Percentiles rank a stretch among this genome's conserved stretches.
phyloP scores from a whole-genome alignment of 2,329 filamentous ascomycete genomes.

The Scytalidium lignicola region DNA sequence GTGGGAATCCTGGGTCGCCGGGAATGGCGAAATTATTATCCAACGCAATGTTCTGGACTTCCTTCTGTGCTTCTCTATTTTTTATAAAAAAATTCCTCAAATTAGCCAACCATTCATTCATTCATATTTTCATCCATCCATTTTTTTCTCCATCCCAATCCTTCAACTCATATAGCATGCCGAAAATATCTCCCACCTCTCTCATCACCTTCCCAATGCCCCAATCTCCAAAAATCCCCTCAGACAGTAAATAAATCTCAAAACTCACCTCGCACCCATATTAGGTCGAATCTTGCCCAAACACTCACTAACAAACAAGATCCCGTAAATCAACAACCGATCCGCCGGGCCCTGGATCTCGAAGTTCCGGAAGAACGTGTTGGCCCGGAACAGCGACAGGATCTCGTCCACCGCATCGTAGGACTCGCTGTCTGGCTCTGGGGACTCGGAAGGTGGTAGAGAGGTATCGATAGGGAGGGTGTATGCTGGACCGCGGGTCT shows the following conservation, averaged over 20 bases:
- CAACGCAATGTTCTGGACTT: conserved; percentile 83
- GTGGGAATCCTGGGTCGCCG: conserved; percentile 84
- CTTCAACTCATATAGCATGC: no score
- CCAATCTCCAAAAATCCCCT: neutral
- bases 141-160: conserved; percentile 1
- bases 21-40: conserved; percentile 92
- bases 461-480: conserved; percentile 58
- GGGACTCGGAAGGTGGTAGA: conserved; percentile 44
- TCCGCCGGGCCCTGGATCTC: conserved; percentile 97
- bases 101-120: conserved; percentile 2
- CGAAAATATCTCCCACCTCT: no score
- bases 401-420: conserved; percentile 97
- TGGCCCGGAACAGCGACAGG: conserved; percentile 87
- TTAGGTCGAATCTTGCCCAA: conserved; percentile 78
- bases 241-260: neutral
- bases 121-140: no score
- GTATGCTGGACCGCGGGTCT: conserved; percentile 91
- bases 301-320: conserved; percentile 89
- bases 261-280: conserved; percentile 56
- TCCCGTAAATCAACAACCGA: conserved; percentile 91
- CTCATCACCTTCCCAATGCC: neutral
- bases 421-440: conserved; percentile 81
- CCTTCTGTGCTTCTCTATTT: conserved; percentile 53
- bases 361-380: conserved; percentile 99
- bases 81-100: neutral